phyloP scores from a whole-genome alignment of 345 rosid species.

The Linum tenue region DNA sequence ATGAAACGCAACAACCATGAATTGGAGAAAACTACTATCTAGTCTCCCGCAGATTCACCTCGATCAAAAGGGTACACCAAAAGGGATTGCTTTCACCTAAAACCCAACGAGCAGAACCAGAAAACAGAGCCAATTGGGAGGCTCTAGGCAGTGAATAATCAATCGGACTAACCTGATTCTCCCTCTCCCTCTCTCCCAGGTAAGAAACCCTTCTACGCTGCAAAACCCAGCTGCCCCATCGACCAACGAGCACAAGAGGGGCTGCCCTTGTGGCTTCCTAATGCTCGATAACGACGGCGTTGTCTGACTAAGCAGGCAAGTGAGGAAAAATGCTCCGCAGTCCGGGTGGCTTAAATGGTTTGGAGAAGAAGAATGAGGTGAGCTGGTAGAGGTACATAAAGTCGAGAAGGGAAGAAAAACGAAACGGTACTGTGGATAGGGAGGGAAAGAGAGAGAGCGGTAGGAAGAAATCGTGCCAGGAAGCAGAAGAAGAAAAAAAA shows the following conservation, averaged over 20 bases:
- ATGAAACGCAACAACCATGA: too few relatives aligned
- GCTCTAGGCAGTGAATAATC: background rate
- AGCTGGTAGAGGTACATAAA: too few relatives aligned
- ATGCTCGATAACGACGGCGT: background rate
- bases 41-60: background rate
- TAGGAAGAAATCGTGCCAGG: too few relatives aligned
- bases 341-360: background rate
- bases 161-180: slow-evolving; percentile 16
- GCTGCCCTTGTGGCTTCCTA: background rate
- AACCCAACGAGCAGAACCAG: background rate
- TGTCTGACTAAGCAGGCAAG: background rate
- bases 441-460: background rate
- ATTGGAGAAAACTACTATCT: background rate
- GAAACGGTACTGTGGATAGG: background rate
- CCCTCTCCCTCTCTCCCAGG: background rate
- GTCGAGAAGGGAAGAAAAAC: background rate
- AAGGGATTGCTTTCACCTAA: background rate
- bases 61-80: too few relatives aligned
- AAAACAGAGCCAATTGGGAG: slow-evolving; percentile 3
- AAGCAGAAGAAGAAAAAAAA: background rate
- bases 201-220: slow-evolving; percentile 2
- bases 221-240: background rate
- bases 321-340: too few relatives aligned
- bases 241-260: slow-evolving; percentile 14
- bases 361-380: too few relatives aligned